phyloP scores from a whole-genome alignment of 495 filamentous ascomycete genomes.

The Tuber borchii region DNA sequence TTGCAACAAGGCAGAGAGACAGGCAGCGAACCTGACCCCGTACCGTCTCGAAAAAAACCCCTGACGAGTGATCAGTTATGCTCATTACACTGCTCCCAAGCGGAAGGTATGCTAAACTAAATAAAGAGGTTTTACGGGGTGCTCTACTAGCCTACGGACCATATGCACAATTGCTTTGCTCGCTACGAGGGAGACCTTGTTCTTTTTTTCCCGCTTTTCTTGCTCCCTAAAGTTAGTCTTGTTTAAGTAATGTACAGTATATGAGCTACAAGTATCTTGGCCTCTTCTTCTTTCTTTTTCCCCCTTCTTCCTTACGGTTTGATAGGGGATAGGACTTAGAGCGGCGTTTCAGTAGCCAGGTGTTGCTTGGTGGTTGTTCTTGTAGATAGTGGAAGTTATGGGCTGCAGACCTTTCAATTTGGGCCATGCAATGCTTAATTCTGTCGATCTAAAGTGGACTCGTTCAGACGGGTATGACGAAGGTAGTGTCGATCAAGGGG shows the following conservation, averaged over 20 bases:
- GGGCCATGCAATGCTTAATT: neutral
- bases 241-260: neutral
- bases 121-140: neutral
- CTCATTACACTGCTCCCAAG: neutral
- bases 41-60: neutral
- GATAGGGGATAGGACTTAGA: slow-evolving; percentile 5
- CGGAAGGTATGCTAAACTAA: neutral
- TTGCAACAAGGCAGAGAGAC: neutral
- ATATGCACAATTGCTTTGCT: neutral
- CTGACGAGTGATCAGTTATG: neutral
- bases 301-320: neutral
- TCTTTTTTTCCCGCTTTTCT: neutral
- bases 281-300: neutral
- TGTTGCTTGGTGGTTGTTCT: neutral
- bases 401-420: neutral
- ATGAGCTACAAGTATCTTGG: neutral
- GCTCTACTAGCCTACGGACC: neutral
- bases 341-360: slow-evolving; percentile 2
- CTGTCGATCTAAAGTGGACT: neutral
- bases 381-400: neutral
- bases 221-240: neutral
- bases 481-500: neutral
- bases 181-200: neutral
- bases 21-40: neutral
- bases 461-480: neutral